phyloP scores from a whole-genome alignment of 1,284 basidiomycete species.

The Boletus chippewaensis region DNA sequence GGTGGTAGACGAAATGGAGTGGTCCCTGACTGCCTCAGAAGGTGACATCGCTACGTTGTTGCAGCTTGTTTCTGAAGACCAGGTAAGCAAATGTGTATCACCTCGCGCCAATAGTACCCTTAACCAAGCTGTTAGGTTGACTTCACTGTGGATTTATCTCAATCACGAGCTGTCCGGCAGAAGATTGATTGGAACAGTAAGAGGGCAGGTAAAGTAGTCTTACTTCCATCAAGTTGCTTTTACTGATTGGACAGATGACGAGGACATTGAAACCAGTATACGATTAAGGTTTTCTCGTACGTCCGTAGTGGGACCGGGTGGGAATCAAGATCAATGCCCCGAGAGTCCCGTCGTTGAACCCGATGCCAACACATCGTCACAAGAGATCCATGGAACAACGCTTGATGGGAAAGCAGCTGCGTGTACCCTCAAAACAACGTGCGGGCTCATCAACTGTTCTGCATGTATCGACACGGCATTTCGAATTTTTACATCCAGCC shows the following conservation, averaged over 20 bases:
- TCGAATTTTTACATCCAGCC: slow-evolving; percentile 30
- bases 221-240: not conserved
- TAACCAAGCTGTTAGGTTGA: slow-evolving; percentile 42
- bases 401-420: slow-evolving; percentile 42
- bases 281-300: slow-evolving; percentile 40
- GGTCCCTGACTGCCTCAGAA: slow-evolving; percentile 65
- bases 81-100: slow-evolving; percentile 35
- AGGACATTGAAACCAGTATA: slow-evolving; percentile 66
- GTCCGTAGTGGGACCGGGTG: slow-evolving; percentile 3
- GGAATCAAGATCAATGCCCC: slow-evolving; percentile 15
- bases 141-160: slow-evolving; percentile 60
- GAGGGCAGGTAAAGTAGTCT: slow-evolving; percentile 56
- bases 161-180: slow-evolving; percentile 45
- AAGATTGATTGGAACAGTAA: slow-evolving; percentile 77
- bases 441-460: slow-evolving; percentile 50
- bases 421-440: slow-evolving; percentile 39
- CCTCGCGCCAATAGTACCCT: not conserved
- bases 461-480: slow-evolving; percentile 48
- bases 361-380: not conserved
- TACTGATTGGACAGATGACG: slow-evolving; percentile 53
- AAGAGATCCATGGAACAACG: slow-evolving; percentile 41
- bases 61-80: slow-evolving; percentile 64
- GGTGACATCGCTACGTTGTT: slow-evolving; percentile 69
- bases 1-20: slow-evolving; percentile 53
- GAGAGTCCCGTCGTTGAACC: slow-evolving; percentile 16